Evolutionary conservation across 1,284 basidiomycete species (phyloP).

Genomic region (Ustilago cynodontis): DNA sequence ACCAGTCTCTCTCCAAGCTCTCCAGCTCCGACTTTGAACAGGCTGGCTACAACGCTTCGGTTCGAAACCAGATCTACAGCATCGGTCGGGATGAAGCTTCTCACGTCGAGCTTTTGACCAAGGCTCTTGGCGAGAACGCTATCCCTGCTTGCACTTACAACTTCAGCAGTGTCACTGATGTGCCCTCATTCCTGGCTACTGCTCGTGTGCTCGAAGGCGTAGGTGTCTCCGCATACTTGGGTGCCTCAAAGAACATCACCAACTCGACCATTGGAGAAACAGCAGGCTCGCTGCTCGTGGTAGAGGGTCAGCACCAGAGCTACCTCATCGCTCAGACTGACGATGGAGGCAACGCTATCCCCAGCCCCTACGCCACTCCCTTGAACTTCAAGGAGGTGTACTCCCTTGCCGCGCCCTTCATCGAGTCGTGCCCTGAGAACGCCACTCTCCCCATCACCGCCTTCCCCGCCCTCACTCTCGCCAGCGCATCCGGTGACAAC

Average conservation of each 20-base stretch:
- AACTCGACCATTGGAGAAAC: slow-evolving; percentile 37
- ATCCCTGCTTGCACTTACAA: slow-evolving; percentile 51
- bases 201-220: slow-evolving; percentile 56
- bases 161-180: slow-evolving; percentile 40
- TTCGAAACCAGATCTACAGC: slow-evolving; percentile 50
- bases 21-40: slow-evolving; percentile 32
- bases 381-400: slow-evolving; percentile 62
- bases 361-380: slow-evolving; percentile 49
- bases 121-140: slow-evolving; percentile 35
- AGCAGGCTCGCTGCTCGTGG: slow-evolving; percentile 71
- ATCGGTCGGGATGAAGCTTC: slow-evolving; percentile 50
- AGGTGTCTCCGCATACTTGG: slow-evolving; percentile 41
- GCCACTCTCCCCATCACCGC: slow-evolving; percentile 38
- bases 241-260: slow-evolving; percentile 51
- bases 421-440: slow-evolving; percentile 45
- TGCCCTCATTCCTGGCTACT: slow-evolving; percentile 51
- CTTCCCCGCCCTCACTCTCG: slow-evolving; percentile 34
- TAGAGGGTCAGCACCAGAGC: slow-evolving; percentile 73
- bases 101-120: slow-evolving; percentile 40
- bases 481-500: slow-evolving; percentile 12
- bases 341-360: slow-evolving; percentile 41
- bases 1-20: slow-evolving; percentile 48
- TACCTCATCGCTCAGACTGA: slow-evolving; percentile 69
- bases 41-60: slow-evolving; percentile 47
- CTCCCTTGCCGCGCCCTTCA: slow-evolving; percentile 62